Conservation (phyloP, 768 basidiomycete genomes). For the Cystoderma amianthinum region DNA sequence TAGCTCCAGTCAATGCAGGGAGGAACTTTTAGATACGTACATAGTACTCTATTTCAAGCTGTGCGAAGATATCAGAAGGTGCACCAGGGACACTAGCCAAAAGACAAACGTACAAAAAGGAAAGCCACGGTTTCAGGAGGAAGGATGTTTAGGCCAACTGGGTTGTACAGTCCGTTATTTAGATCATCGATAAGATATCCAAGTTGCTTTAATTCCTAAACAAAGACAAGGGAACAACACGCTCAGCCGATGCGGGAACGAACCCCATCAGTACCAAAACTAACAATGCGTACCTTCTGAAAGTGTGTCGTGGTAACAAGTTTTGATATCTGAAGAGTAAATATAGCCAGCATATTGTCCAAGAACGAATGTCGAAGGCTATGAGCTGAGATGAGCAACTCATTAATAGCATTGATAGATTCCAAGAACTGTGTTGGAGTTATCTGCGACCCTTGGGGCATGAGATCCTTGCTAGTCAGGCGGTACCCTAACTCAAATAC, state of each 20-base stretch:
- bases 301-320: conserved; percentile 72
- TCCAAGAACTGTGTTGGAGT: conserved; percentile 87
- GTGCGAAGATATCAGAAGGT: neutral
- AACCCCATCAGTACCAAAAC: neutral
- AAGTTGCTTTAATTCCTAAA: conserved; percentile 73
- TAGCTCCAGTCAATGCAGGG: neutral
- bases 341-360: conserved; percentile 74
- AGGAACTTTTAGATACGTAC: conserved; percentile 35
- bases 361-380: conserved; percentile 64
- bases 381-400: conserved; percentile 80
- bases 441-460: conserved; percentile 43
- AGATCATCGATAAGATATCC: conserved; percentile 54
- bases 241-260: neutral
- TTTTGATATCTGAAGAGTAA: conserved; percentile 76
- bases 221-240: conserved; percentile 1
- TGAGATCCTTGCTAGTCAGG: neutral
- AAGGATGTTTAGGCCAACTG: conserved; percentile 79
- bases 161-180: conserved; percentile 76
- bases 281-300: conserved; percentile 50
- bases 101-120: conserved; percentile 69
- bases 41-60: conserved; percentile 97
- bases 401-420: conserved; percentile 88
- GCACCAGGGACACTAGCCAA: conserved; percentile 6
- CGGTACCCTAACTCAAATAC: conserved; percentile 18
- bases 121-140: conserved; percentile 85